Evolutionary conservation across 805 yeast species (phyloP).

Genomic region (Cephaloascus fragrans): DNA sequence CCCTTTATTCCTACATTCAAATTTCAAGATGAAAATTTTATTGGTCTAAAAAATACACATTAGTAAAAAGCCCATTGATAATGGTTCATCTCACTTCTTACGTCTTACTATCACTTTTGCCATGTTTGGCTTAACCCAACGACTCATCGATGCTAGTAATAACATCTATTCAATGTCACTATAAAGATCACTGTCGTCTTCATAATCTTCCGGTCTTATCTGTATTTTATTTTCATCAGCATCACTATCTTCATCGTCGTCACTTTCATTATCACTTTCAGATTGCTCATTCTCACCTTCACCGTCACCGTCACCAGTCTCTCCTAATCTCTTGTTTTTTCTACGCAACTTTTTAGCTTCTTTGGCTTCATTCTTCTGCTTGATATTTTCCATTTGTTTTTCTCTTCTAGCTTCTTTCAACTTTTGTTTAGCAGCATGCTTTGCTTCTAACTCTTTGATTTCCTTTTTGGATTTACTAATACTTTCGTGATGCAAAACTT

Average conservation of each 20-base stretch:
- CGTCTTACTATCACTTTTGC: no score
- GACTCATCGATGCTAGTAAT: no score
- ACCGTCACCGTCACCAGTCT: slow-evolving; percentile 10
- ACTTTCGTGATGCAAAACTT: slow-evolving; percentile 73
- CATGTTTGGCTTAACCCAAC: no score
- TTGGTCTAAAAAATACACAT: no score
- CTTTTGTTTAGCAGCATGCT: slow-evolving; percentile 51
- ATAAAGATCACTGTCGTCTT: slow-evolving; percentile 29
- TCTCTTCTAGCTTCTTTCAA: slow-evolving; percentile 65
- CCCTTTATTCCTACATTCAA: no score
- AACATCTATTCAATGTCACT: slow-evolving; percentile 21
- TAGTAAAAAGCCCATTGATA: no score
- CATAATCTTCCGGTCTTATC: slow-evolving; percentile 26
- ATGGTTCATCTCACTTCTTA: no score
- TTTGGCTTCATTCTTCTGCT: slow-evolving; percentile 63
- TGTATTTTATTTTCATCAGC: slow-evolving; percentile 24
- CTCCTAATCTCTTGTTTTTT: slow-evolving; percentile 34
- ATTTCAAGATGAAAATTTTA: no score
- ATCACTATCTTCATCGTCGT: slow-evolving; percentile 6
- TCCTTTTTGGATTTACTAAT: slow-evolving; percentile 58
- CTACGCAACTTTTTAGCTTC: slow-evolving; percentile 65
- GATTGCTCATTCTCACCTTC: slow-evolving; percentile 6
- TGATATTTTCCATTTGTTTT: slow-evolving; percentile 71
- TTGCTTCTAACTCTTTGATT: slow-evolving; percentile 48
- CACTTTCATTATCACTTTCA: neutral